A percentile compares a stretch with the other conserved stretches of the same genome.
Conservation (phyloP, 2,329 filamentous ascomycete genomes). For the Aspergillus quadricinctus region DNA sequence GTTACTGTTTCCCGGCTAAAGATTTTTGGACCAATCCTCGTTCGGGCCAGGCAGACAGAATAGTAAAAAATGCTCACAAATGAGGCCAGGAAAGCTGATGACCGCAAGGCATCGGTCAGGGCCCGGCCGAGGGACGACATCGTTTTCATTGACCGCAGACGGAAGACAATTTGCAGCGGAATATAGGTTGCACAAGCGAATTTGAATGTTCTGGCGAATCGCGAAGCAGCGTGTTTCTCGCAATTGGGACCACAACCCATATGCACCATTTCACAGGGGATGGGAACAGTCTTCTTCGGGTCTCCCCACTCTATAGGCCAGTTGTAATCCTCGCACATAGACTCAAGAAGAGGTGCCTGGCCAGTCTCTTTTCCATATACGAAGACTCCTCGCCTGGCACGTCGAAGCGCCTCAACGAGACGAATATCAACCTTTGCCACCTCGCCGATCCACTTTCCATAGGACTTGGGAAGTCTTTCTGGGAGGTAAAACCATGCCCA, state of each 20-base stretch:
- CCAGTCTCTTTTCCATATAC: constrained; percentile 71
- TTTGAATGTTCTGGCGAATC: constrained; percentile 65
- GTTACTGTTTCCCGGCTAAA: constrained; percentile 53
- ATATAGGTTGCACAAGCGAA: constrained; percentile 75
- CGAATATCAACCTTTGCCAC: constrained; percentile 71
- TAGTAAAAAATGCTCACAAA: constrained; percentile 84
- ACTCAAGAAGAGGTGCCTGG: constrained; percentile 61
- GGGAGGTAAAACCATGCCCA: constrained; percentile 83
- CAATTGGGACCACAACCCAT: constrained; percentile 68
- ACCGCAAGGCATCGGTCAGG: constrained; percentile 59
- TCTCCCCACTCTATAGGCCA: constrained; percentile 70
- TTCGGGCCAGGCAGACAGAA: constrained; percentile 72
- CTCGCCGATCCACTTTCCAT: constrained; percentile 76
- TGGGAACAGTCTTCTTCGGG: constrained; percentile 63
- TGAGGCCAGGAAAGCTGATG: constrained; percentile 70
- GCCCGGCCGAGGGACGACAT: constrained; percentile 46
- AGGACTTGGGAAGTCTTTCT: constrained; percentile 64
- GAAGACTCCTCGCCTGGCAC: constrained; percentile 59
- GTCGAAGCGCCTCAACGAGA: constrained; percentile 68
- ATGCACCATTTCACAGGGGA: constrained; percentile 80
- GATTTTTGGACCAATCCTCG: constrained; percentile 65
- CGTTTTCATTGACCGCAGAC: constrained; percentile 49
- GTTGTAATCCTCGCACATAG: constrained; percentile 68
- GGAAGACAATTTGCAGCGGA: constrained; percentile 65
- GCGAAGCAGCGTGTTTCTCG: constrained; percentile 66